A percentile compares a stretch with the other conserved stretches of the same genome.
phyloP scores from a whole-genome alignment of 345 rosid species.

The Camelina neglecta region DNA sequence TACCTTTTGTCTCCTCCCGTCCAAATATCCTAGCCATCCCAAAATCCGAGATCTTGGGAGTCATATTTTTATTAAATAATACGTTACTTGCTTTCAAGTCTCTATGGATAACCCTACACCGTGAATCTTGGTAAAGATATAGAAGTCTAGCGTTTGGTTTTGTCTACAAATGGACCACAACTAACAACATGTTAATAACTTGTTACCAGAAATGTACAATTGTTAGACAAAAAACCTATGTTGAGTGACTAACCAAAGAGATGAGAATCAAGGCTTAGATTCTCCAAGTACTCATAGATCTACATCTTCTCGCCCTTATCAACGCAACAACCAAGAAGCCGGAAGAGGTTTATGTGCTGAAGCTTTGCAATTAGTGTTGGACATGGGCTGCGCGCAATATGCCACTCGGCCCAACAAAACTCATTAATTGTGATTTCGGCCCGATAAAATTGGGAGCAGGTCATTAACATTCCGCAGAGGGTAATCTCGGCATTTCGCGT shows the following conservation, averaged over 20 bases:
- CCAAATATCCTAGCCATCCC: slow-evolving; percentile 94
- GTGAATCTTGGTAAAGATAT: slow-evolving; percentile 85
- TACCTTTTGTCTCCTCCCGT: slow-evolving; percentile 66
- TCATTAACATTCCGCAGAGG: too few relatives aligned
- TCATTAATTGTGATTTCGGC: too few relatives aligned
- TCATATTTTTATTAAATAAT: slow-evolving; percentile 80
- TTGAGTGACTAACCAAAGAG: slow-evolving; percentile 55
- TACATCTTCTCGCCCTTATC: slow-evolving; percentile 65
- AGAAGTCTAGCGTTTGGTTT: slow-evolving; percentile 61
- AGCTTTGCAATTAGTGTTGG: slow-evolving; percentile 61
- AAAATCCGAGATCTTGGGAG: slow-evolving; percentile 86
- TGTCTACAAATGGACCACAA: slow-evolving; percentile 43
- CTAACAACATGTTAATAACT: neutral
- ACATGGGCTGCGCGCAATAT: too few relatives aligned
- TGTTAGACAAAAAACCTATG: neutral
- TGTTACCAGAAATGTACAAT: neutral
- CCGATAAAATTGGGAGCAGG: too few relatives aligned
- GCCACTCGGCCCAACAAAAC: too few relatives aligned
- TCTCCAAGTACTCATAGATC: slow-evolving; percentile 73
- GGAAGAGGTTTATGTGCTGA: slow-evolving; percentile 74
- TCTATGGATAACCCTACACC: slow-evolving; percentile 69
- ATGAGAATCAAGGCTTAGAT: slow-evolving; percentile 65
- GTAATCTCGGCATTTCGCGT: too few relatives aligned
- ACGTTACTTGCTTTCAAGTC: slow-evolving; percentile 87
- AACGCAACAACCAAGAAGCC: slow-evolving; percentile 62